Evolutionary conservation across 306 rosid genomes (phyloP).

Genomic region (Begonia masoniana): DNA sequence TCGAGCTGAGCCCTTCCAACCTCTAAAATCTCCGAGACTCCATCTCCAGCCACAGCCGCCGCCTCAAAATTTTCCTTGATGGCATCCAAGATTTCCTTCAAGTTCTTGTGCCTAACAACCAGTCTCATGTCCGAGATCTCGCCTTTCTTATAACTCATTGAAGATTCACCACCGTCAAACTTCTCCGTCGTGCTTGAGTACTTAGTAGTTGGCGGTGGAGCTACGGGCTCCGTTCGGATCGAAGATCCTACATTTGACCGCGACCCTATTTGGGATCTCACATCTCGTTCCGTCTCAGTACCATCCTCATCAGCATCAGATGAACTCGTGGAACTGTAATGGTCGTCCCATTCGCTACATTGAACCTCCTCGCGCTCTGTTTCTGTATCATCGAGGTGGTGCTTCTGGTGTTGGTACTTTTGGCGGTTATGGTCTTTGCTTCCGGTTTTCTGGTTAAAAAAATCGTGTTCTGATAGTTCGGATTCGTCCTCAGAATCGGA

Average conservation of each 20-base stretch:
- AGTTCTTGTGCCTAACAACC: constrained; percentile 82
- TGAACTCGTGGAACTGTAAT: constrained; percentile 61
- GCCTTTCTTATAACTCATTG: constrained; percentile 21
- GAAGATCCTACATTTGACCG: constrained; percentile 69
- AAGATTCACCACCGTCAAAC: constrained; percentile 22
- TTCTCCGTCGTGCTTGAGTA: constrained; percentile 22
- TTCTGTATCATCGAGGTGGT: constrained; percentile 35
- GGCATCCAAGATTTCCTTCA: constrained; percentile 86
- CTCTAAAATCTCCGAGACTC: constrained; percentile 78
- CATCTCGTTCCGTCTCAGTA: constrained; percentile 26
- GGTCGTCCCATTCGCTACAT: constrained; percentile 97
- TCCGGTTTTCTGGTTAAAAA: constrained; percentile 16
- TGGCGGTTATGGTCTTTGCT: constrained; percentile 1
- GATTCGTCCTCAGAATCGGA: constrained; percentile 19
- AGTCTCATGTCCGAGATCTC: constrained; percentile 62
- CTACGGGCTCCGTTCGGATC: constrained; percentile 21
- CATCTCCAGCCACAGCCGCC: constrained; percentile 71
- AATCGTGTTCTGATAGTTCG: constrained; percentile 44
- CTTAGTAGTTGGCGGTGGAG: constrained; percentile 8
- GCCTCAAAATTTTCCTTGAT: constrained; percentile 69
- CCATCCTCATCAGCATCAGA: constrained; percentile 41
- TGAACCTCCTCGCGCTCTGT: constrained; percentile 87
- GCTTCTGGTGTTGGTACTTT: constrained; percentile 8
- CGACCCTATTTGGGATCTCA: constrained; percentile 52
- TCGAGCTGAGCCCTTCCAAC: constrained; percentile 74